These are phyloP conservation scores for Lactarius hengduanensis DNA, from an alignment of 768 basidiomycete species.

Conservation along the genomic window DNA sequence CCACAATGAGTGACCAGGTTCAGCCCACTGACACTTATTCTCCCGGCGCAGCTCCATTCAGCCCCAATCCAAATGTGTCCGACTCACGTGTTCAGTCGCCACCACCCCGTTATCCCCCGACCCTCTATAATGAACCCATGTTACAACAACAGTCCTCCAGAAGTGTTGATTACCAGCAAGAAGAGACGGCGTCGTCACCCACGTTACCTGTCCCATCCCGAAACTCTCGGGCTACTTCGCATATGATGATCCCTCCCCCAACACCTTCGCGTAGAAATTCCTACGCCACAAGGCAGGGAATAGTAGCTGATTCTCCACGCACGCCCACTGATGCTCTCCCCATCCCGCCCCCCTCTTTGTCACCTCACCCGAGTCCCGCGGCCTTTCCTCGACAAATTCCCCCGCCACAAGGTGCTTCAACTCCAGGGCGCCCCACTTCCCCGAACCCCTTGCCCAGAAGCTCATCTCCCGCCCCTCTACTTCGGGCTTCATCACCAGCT, in stretches of 20 bases:
- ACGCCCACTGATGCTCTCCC: conserved; percentile 17
- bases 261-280: not conserved
- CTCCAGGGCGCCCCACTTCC: conserved; percentile 14
- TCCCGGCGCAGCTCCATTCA: not conserved
- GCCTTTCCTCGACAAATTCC: conserved; percentile 6
- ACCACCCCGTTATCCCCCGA: conserved; percentile 17
- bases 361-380: conserved; percentile 19
- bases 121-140: conserved; percentile 20
- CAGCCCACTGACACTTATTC: conserved; percentile 2
- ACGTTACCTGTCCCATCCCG: conserved; percentile 16
- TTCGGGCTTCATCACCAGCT: conserved; percentile 16
- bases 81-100: conserved; percentile 2
- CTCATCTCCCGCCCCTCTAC: conserved; percentile 22
- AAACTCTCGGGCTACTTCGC: conserved; percentile 3
- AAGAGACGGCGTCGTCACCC: conserved; percentile 6
- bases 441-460: conserved; percentile 21
- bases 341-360: conserved; percentile 20
- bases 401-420: conserved; percentile 8
- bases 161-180: conserved; percentile 3
- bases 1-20: not conserved
- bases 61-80: not conserved
- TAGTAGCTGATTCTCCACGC: conserved; percentile 3
- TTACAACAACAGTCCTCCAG: conserved; percentile 14
- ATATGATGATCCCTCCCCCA: not conserved
- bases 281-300: conserved; percentile 1